Base-by-base conservation (phyloP, 805 yeast genomes). In the Barnettozyma sucrosica region DNA sequence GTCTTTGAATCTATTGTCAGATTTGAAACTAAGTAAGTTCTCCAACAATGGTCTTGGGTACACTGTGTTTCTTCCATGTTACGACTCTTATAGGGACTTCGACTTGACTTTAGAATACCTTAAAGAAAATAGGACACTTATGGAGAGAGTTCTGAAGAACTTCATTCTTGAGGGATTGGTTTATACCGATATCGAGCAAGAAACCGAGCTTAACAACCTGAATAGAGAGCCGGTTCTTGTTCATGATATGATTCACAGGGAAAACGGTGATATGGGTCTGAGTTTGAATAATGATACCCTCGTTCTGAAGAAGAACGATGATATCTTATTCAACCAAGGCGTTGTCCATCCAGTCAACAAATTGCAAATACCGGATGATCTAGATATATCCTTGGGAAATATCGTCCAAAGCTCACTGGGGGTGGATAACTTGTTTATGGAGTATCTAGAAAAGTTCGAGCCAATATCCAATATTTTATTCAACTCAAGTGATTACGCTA, bases 281-380 rank as follows among this genome's bases (percentile, higher is more conserved):
- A 52, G 61, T 7, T 51, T 56, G 14, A 36, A 52, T 32, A 55
- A 59, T 11, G 54, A 53, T 9, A 37, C 65, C 7, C 40, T 68
- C 2, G 7, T 37, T 32, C 21, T 64, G 36, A 53, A 34, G 51
- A 53, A 72, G 45, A 73, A 77, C 49, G 65, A 78, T 1, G 97
- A 90, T 60, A 75, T 87, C 7, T 59, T 90, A 13, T 90, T 86
- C 61, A 80, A 78, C 52, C 84, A 85, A 61, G 98, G 98, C 1
- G 96, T 90, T 0, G 78, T 85, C 1, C 96, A 88, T 61, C 80
- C 90, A 1, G 68, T 85, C 11, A 67, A 74, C 33, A 63, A 72
- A 5, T 69, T 86, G 1, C 53, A 77, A 3, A 66, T 86, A 14
- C 96, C 97, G 0, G 62, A 66, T 0, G 63, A 67, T 21, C 62